phyloP scores from a whole-genome alignment of 352 stramenopile species.

The Phytophthora pini region DNA sequence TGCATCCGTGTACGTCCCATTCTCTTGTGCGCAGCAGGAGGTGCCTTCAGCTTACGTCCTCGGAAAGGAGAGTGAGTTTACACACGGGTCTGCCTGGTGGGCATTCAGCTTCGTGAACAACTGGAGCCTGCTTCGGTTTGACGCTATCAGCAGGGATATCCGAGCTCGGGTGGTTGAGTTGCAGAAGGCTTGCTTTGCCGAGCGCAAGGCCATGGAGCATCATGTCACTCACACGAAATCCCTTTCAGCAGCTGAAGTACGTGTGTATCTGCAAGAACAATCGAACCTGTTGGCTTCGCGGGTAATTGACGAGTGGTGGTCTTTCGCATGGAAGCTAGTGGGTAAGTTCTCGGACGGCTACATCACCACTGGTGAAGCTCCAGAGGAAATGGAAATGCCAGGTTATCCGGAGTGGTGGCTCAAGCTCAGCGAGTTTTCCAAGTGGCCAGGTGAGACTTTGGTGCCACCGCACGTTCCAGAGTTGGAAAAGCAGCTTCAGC shows the following conservation, averaged over 20 bases:
- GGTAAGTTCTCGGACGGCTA: constrained; percentile 82
- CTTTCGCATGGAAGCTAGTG: constrained; percentile 71
- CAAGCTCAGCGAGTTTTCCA: constrained; percentile 59
- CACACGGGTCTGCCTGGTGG: constrained; percentile 75
- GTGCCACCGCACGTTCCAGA: constrained; percentile 43
- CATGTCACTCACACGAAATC: constrained; percentile 24
- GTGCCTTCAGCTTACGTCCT: constrained; percentile 60
- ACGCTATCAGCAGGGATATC: constrained; percentile 76
- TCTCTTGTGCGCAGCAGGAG: constrained; percentile 64
- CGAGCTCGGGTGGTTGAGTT: constrained; percentile 42
- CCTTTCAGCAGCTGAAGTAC: constrained; percentile 17
- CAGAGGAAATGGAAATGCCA: constrained; percentile 56
- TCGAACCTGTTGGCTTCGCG: constrained; percentile 60
- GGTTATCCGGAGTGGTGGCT: constrained; percentile 80
- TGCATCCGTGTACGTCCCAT: constrained; percentile 77
- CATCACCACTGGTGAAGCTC: constrained; percentile 69
- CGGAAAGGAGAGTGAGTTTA: constrained; percentile 81
- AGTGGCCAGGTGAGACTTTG: constrained; percentile 74
- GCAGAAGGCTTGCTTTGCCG: constrained; percentile 49
- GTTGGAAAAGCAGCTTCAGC: constrained; percentile 49
- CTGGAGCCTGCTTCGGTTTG: constrained; percentile 84
- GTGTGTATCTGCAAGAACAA: constrained; percentile 43
- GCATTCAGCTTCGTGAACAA: constrained; percentile 91
- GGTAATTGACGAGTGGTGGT: constrained; percentile 76
- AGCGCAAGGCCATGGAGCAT: constrained; percentile 34